phyloP scores from a whole-genome alignment of 345 rosid genomes.

The Acer campestre region DNA sequence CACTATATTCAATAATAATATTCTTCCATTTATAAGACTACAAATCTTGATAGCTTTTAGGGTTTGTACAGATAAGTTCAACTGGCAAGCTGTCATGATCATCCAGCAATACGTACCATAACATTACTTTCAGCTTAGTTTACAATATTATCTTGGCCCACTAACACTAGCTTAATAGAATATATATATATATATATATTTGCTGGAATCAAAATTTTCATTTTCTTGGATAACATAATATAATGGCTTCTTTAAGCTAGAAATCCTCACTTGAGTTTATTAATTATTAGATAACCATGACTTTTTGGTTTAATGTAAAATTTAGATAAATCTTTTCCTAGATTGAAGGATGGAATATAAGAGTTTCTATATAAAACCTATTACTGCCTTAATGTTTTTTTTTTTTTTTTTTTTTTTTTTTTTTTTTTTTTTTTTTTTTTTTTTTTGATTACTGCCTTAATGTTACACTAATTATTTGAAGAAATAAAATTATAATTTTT shows the following conservation, averaged over 20 bases:
- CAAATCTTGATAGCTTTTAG: constrained; percentile 6
- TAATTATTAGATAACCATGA: background rate
- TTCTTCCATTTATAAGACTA: background rate
- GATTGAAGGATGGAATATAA: background rate
- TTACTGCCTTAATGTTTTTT: too few species aligned
- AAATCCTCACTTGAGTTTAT: background rate
- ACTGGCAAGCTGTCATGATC: constrained; percentile 31
- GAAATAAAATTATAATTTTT: too few species aligned
- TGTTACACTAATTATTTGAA: too few species aligned
- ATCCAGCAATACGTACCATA: constrained; percentile 23
- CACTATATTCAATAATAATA: background rate
- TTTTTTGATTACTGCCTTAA: too few species aligned
- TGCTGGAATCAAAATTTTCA: background rate
- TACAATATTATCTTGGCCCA: background rate
- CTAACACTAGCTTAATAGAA: background rate
- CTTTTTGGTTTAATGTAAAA: background rate
- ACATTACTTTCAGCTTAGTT: background rate
- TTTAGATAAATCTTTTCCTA: background rate
- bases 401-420: too few species aligned
- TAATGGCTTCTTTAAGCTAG: background rate
- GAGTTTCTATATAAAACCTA: too few species aligned
- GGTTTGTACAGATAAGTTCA: constrained; percentile 33
- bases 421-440: too few species aligned
- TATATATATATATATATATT: background rate
- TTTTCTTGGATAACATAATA: constrained; percentile 13